Percentiles rank a stretch among this genome's conserved stretches.
Conservation (phyloP, 192 early-diverging fungal species). For the Umbelopsis isabellina region DNA sequence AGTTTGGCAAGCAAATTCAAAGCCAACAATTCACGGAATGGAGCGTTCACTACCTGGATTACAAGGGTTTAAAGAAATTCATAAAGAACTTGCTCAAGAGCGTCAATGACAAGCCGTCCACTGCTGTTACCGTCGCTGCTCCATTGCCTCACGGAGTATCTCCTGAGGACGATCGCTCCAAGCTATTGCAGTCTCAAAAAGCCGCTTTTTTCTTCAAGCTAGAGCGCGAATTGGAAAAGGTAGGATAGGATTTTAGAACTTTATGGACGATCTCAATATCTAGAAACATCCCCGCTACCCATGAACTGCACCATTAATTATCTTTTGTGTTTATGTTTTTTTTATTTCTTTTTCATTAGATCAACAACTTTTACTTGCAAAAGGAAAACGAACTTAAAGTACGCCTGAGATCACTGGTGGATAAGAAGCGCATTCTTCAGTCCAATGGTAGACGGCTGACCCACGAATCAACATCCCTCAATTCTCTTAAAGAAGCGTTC, state of each 20-base stretch:
- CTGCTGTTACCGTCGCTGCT: conserved; percentile 44
- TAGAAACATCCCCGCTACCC: not conserved
- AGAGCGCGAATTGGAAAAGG: conserved; percentile 97
- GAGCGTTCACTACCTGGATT: conserved; percentile 93
- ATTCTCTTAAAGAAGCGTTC: conserved; percentile 87
- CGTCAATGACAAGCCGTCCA: conserved; percentile 42
- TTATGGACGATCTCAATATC: not conserved
- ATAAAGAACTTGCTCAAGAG: conserved; percentile 73
- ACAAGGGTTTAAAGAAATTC: conserved; percentile 98
- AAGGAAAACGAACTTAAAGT: conserved; percentile 95
- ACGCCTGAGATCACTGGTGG: conserved; percentile 79
- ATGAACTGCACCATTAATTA: not conserved
- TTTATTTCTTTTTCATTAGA: conserved; percentile 43
- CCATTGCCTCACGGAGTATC: conserved; percentile 43
- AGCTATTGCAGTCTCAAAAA: conserved; percentile 81
- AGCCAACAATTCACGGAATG: conserved; percentile 90
- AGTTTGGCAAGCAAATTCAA: conserved; percentile 99
- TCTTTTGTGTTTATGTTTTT: not conserved
- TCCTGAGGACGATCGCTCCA: conserved; percentile 52
- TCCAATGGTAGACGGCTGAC: conserved; percentile 50
- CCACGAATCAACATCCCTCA: conserved; percentile 60
- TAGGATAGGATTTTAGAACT: conserved; percentile 27
- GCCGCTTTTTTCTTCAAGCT: conserved; percentile 97
- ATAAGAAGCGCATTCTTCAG: conserved; percentile 72
- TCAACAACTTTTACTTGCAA: conserved; percentile 96